Conservation (phyloP, 768 basidiomycete species). For the Termitomyces sp. region DNA sequence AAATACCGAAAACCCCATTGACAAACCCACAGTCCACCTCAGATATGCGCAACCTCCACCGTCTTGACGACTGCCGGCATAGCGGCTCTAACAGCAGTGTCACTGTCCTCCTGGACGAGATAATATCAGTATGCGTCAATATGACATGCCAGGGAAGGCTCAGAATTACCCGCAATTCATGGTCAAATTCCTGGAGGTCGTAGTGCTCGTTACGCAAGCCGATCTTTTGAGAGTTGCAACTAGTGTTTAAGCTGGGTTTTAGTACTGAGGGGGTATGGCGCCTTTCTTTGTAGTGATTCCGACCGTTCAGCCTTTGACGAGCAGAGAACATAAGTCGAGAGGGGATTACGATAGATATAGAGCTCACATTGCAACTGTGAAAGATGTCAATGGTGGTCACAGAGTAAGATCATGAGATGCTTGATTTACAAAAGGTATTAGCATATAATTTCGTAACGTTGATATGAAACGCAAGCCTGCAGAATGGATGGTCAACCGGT, state of each 20-base stretch:
- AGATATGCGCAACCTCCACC: slow-evolving; percentile 18
- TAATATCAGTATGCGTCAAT: not conserved
- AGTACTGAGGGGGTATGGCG: slow-evolving; percentile 3
- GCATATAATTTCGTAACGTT: slow-evolving; percentile 47
- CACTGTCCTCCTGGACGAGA: not conserved
- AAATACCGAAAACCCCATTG: not conserved
- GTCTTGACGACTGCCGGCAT: slow-evolving; percentile 22
- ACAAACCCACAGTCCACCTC: slow-evolving; percentile 2
- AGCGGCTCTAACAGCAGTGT: not conserved
- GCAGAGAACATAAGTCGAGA: not conserved
- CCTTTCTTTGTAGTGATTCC: slow-evolving; percentile 15
- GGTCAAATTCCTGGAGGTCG: slow-evolving; percentile 6
- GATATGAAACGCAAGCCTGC: slow-evolving; percentile 44
- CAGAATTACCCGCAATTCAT: slow-evolving; percentile 6
- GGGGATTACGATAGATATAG: too few relatives aligned
- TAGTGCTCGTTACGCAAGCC: slow-evolving; percentile 6
- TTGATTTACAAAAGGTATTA: slow-evolving; percentile 43
- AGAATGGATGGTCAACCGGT: not conserved
- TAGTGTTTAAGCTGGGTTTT: slow-evolving; percentile 2
- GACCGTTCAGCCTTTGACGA: slow-evolving; percentile 20
- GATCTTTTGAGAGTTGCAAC: slow-evolving; percentile 2
- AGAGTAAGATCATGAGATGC: not conserved
- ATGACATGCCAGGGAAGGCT: not conserved
- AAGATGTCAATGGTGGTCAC: not conserved
- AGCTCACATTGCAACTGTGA: slow-evolving; percentile 30